phyloP scores from a whole-genome alignment of 208 protist species.

The Kentomonas sorsogonicus region DNA sequence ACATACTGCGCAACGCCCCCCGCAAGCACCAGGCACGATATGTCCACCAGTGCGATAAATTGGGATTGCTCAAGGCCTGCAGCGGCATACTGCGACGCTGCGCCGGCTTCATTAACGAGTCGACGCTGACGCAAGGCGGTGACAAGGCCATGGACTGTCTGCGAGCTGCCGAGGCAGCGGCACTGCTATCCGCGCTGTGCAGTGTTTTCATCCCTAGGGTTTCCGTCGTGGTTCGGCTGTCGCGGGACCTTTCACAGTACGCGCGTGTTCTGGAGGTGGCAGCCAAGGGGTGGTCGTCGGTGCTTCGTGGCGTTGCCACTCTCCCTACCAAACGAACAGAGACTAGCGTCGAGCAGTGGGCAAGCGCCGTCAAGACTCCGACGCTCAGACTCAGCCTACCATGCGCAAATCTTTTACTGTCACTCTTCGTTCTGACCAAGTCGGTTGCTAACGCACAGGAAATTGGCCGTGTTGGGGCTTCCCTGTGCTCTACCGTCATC shows the following conservation, averaged over 20 bases:
- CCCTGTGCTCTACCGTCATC: too few species aligned
- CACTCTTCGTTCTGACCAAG: too few species aligned
- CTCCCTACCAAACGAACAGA: too few species aligned
- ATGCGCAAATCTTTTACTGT: too few species aligned
- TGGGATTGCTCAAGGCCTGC: constrained; percentile 31
- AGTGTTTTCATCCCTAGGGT: not conserved
- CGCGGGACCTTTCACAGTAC: constrained; percentile 8
- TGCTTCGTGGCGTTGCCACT: too few species aligned
- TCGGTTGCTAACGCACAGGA: too few species aligned
- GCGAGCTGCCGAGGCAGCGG: not conserved
- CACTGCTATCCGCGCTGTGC: constrained; percentile 3
- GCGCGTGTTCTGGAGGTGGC: too few species aligned
- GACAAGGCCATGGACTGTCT: not conserved
- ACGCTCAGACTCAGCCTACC: too few species aligned
- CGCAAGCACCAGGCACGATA: constrained; percentile 19
- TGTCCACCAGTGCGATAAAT: constrained; percentile 40
- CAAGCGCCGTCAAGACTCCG: too few species aligned
- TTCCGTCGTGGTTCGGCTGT: constrained; percentile 4
- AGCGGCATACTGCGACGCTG: constrained; percentile 9
- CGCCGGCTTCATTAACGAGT: not conserved
- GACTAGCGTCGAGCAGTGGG: too few species aligned
- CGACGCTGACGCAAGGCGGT: not conserved
- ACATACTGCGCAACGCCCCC: constrained; percentile 40
- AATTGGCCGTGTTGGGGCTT: too few species aligned
- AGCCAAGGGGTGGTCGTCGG: too few species aligned